Evolutionary conservation across 371 early-diverging fungal species (phyloP), one percentile per base, ranked within the genome.

Genomic region (Mucor velutinosus): DNA sequence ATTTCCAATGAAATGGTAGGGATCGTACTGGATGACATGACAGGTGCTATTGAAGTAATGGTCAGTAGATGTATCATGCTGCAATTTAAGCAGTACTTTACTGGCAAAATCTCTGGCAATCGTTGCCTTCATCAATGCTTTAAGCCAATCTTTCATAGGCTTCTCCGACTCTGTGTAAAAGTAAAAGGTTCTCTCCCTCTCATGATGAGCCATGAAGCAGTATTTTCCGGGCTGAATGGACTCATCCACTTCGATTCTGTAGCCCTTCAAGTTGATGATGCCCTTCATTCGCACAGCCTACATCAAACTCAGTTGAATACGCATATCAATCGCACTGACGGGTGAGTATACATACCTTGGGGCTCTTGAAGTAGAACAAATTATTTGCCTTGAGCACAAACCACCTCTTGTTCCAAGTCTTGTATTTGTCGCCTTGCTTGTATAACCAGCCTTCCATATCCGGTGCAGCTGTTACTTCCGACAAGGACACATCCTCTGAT

Each of bases 51-150:
- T 17, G 15, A 17, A 35, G 3, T 12, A 35, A 4, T 17, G 15
- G 25, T 25, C 4, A 47, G 11, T 47, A 47, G 3, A 47, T 21
- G 21, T 2, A 19, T 19, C 21, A 47, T 25, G 55, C 17, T 12
- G 15, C 15, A 15, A 27, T 25, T 10, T 0, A 29, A 29, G 4
- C 15, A 5, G 6, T 27, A 55, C 12, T 45, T 67, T 81, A 86
- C 86, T 81, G 60, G 64, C 70, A 51, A 72, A 73, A 67, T 90
- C 86, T 12, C 89, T 77, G 14, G 84, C 79, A 66, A 92, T 92
- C 6, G 91, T 89, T 7, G 88, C 87, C 74, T 92, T 92, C 84
- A 90, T 89, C 64, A 92, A 55, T 1, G 88, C 86, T 57, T 86
- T 89, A 56, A 90, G 73, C 91, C 90, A 92, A 0, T 72, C 85